Base-by-base conservation (phyloP, 345 rosid species). In the Moringa oleifera region DNA sequence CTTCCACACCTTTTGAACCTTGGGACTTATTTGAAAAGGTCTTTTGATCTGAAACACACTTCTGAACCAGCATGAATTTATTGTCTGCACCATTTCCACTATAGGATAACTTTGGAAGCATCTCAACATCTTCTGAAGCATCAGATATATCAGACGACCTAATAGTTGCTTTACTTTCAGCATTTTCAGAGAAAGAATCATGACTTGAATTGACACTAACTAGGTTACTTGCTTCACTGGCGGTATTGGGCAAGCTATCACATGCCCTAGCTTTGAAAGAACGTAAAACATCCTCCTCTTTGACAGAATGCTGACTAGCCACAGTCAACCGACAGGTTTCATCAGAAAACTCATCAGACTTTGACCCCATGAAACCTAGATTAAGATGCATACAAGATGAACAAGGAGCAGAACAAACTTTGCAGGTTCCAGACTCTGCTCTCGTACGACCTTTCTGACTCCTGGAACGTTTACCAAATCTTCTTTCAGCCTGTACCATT, bases 321-420 rank as follows among this genome's bases (percentile, higher is more conserved):
- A 69, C 79, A 47, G 79, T 65, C 61, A 68, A 81, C 52, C 49
- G 83, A 70, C 79, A 74, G 54, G 71, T 84, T 72, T 88, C 95
- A 79, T 89, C 90, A 20, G 85, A 85, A 68, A 70, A 78, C 67
- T 79, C 95, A 13, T 70, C 83, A 58, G 23, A 78, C 71, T 88
- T 86, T 25, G 80, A 76, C 63, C 79, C 89, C 79, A 76, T 76
- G 64, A 53, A 67, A 68, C 75, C 80, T 55, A 59, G 57, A 59
- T 69, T 77, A 62, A 69, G 82, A 69, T 88, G 96, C 86, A 77
- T 83, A 68, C 96, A 89, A 50, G 92, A 92, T 58, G 90, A 87
- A 78, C 96, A 83, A 72, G 94, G 86, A 68, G 97, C 82, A 37
- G 80, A 88, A 73, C 89, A 87, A 62, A 82, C 86, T 72, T 82